Evolutionary conservation across 177 flowering plant genomes (phyloP), one percentile per base, ranked within the genome.

Genomic region (Vitis hybrid): DNA sequence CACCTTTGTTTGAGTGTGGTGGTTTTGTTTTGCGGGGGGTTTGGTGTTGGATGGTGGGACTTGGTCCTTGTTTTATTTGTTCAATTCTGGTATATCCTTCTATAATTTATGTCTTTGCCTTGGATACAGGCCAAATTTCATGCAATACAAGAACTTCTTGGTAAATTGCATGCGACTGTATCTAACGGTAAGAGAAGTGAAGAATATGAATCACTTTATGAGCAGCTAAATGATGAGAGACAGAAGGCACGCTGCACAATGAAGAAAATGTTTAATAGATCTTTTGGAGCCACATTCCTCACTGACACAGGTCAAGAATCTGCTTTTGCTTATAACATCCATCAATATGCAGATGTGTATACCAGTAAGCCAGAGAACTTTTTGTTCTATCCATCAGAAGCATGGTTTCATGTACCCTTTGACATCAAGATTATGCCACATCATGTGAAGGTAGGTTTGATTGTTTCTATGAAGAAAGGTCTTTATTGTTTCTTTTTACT

Each of bases 351-450:
- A 55, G 96, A 95, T 83, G 96, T 93, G 1, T 95, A 93, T 72
- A 95, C 98, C 68, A 93, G 98, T 76, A 93, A 93, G 78, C 94
- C 94, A 18, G 97, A 89, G 75, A 95, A 93, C 78, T 91, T 95
- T 72, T 66, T 93, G 81, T 75, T 84, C 60, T 82, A 91, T 80
- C 84, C 84, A 60, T 86, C 91, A 6, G 96, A 93, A 70, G 94
- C 97, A 56, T 95, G 98, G 99, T 87, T 93, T 79, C 93, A 91
- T 83, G 94, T 76, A 32, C 98, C 98, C 4, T 91, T 56, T 72
- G 93, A 93, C 82, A 73, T 95, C 78, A 91, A 95, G 86, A 91
- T 95, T 82, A 89, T 95, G 97, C 98, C 99, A 21, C 98, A 91
- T 82, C 97, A 93, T 72, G 79, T 95, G 60, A 93, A 95, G 99